A percentile compares a stretch with the other conserved stretches of the same genome.
These are phyloP conservation scores for Borealophlyctis nickersoniae DNA, from an alignment of 192 early-diverging fungal species.

Conservation along the genomic window DNA sequence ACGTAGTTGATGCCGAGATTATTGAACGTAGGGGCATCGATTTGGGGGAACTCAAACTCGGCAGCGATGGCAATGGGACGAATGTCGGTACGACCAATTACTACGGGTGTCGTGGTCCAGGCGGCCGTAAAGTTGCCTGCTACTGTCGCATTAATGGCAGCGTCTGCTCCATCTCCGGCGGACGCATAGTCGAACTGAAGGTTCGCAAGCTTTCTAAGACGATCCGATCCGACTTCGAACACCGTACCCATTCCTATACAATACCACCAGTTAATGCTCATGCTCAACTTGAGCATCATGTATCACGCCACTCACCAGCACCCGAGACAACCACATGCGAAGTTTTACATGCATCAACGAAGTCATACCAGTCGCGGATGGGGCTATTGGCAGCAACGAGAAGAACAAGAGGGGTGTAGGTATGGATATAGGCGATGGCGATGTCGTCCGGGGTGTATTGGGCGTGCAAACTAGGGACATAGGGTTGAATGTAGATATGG, in stretches of 20 bases:
- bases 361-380: constrained; percentile 8
- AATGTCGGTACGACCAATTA: constrained; percentile 8
- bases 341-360: constrained; percentile 8
- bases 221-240: constrained; percentile 15
- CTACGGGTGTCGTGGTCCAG: constrained; percentile 26
- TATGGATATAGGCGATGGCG: constrained; percentile 18
- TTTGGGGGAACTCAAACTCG: constrained; percentile 22
- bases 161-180: constrained; percentile 10
- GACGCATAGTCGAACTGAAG: constrained; percentile 9
- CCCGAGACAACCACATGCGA: constrained; percentile 9
- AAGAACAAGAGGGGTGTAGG: not conserved
- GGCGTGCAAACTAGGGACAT: constrained; percentile 4
- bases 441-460: constrained; percentile 23
- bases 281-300: too few relatives aligned
- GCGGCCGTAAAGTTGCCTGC: constrained; percentile 13
- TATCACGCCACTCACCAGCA: too few relatives aligned
- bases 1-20: constrained; percentile 22
- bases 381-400: constrained; percentile 12
- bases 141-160: constrained; percentile 8
- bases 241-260: constrained; percentile 21
- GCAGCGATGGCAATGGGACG: constrained; percentile 20
- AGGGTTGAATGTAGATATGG: constrained; percentile 22
- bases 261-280: too few relatives aligned
- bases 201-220: constrained; percentile 11
- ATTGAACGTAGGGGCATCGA: constrained; percentile 24